Conservation (phyloP, 805 yeast species). For the Myxozyma kluyveri region DNA sequence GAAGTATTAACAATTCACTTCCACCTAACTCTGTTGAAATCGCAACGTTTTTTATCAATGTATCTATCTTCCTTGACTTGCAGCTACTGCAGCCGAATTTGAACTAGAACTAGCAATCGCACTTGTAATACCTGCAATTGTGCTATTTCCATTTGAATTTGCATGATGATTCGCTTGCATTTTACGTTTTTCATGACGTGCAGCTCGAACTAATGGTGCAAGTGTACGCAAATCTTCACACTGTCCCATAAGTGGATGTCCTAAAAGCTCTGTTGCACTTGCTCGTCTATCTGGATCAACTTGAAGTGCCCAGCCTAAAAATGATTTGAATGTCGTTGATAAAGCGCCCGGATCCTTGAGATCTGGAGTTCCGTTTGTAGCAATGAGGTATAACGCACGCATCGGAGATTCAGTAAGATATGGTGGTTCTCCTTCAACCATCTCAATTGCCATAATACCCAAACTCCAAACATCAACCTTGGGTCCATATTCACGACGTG, state of each 20-base stretch:
- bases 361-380: slow-evolving; percentile 94
- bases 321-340: slow-evolving; percentile 61
- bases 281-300: slow-evolving; percentile 82
- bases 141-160: neutral
- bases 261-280: slow-evolving; percentile 67
- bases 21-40: too few species aligned
- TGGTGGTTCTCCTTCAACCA: slow-evolving; percentile 99
- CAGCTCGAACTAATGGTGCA: slow-evolving; percentile 33
- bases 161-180: neutral
- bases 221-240: slow-evolving; percentile 30
- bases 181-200: slow-evolving; percentile 28
- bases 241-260: slow-evolving; percentile 32
- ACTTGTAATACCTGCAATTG: neutral
- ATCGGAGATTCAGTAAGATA: slow-evolving; percentile 94
- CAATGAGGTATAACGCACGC: slow-evolving; percentile 88
- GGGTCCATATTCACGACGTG: slow-evolving; percentile 91
- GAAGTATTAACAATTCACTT: too few species aligned
- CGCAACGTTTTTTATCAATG: neutral
- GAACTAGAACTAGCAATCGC: neutral
- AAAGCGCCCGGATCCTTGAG: slow-evolving; percentile 83
- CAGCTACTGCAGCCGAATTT: neutral
- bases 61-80: neutral
- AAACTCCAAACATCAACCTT: slow-evolving; percentile 97
- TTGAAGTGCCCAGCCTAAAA: slow-evolving; percentile 73
- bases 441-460: slow-evolving; percentile 97